A percentile compares a stretch with the other conserved stretches of the same genome.
phyloP scores from a whole-genome alignment of 768 basidiomycete species.

The Kondoa malvinella region DNA sequence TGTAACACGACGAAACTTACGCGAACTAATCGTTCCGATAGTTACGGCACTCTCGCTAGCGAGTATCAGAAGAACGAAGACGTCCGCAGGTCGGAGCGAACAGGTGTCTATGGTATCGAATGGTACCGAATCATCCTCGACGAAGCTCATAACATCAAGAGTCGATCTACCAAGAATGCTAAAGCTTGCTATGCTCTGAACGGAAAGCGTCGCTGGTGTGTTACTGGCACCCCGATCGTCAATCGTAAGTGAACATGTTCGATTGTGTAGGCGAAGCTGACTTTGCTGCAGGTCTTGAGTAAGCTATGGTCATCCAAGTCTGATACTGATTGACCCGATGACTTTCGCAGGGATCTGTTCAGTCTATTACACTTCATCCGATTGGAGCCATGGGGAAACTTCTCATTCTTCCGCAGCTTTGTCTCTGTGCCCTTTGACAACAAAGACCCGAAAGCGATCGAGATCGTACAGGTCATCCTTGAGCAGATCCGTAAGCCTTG shows the following conservation, averaged over 20 bases:
- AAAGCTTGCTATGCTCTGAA: slow-evolving; percentile 68
- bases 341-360: slow-evolving; percentile 52
- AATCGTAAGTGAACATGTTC: slow-evolving; percentile 50
- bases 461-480: slow-evolving; percentile 84
- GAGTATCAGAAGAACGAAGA: slow-evolving; percentile 41
- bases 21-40: slow-evolving; percentile 51
- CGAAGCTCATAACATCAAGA: slow-evolving; percentile 91
- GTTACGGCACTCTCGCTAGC: slow-evolving; percentile 77
- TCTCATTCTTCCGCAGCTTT: slow-evolving; percentile 62
- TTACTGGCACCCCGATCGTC: slow-evolving; percentile 90
- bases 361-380: slow-evolving; percentile 46
- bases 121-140: slow-evolving; percentile 44
- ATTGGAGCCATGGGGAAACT: slow-evolving; percentile 27
- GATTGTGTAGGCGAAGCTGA: slow-evolving; percentile 39
- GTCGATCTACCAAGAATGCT: slow-evolving; percentile 67
- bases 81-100: background rate
- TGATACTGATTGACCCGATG: slow-evolving; percentile 8
- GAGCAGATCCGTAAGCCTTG: slow-evolving; percentile 45
- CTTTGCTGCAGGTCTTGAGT: background rate
- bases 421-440: slow-evolving; percentile 82
- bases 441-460: slow-evolving; percentile 78
- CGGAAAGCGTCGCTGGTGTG: slow-evolving; percentile 69
- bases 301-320: background rate
- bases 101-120: slow-evolving; percentile 22
- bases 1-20: no score